Evolutionary conservation across 164 flowering plant genomes (phyloP).

Genomic region (Dillenia turbinata): DNA sequence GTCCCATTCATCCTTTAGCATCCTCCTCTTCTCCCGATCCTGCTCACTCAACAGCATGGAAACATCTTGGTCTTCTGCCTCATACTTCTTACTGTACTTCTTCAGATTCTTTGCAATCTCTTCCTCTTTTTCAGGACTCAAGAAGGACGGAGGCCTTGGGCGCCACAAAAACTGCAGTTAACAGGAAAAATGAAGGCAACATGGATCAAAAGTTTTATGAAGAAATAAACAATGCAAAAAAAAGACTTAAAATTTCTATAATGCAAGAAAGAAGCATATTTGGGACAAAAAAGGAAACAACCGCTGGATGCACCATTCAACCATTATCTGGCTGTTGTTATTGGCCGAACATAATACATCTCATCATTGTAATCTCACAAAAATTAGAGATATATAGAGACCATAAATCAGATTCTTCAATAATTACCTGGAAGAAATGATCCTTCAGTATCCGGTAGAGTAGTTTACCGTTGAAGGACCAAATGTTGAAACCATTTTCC

Average conservation of each 20-base stretch:
- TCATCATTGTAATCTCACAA: no score
- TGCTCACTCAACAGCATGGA: slow-evolving; percentile 79
- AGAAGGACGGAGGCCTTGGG: slow-evolving; percentile 80
- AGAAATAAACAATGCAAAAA: neutral
- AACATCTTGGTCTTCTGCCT: slow-evolving; percentile 93
- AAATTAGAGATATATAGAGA: no score
- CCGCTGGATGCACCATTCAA: neutral
- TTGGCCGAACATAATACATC: no score
- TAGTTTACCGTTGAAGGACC: slow-evolving; percentile 92
- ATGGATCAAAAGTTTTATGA: no score
- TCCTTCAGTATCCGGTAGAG: slow-evolving; percentile 82
- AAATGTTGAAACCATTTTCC: slow-evolving; percentile 94
- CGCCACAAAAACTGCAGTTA: slow-evolving; percentile 77
- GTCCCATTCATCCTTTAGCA: slow-evolving; percentile 87
- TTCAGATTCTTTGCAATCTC: slow-evolving; percentile 90
- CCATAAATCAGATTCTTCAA: neutral
- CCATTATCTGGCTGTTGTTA: no score
- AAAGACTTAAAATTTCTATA: no score
- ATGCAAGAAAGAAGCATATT: neutral
- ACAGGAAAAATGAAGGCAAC: neutral
- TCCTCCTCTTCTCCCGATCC: slow-evolving; percentile 81
- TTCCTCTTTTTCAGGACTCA: slow-evolving; percentile 85
- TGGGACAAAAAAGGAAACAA: neutral
- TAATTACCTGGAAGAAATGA: slow-evolving; percentile 80
- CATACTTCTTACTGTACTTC: slow-evolving; percentile 94